phyloP scores from a whole-genome alignment of 176 grass and related monocot genomes.

The Pharus latifolius region DNA sequence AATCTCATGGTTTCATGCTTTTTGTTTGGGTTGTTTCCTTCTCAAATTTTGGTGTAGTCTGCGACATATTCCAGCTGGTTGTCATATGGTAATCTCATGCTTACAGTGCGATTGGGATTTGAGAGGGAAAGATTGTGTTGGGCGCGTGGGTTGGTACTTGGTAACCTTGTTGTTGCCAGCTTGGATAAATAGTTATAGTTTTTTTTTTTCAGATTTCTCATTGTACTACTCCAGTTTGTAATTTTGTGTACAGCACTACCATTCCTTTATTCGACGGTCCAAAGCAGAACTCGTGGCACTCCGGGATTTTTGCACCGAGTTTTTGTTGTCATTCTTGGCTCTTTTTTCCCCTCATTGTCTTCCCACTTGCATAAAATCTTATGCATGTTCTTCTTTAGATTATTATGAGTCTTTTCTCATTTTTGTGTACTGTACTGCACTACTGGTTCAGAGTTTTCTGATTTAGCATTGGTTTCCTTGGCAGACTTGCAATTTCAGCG shows the following conservation, averaged over 20 bases:
- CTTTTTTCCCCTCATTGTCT: background rate
- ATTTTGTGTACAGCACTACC: too few relatives aligned
- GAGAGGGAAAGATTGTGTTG: conserved; percentile 17
- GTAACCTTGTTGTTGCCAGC: conserved; percentile 49
- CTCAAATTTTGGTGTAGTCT: too few relatives aligned
- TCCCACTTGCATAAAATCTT: background rate
- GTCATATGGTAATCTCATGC: conserved; percentile 23
- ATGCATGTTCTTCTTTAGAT: background rate
- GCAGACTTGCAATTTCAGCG: background rate
- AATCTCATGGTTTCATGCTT: too few relatives aligned
- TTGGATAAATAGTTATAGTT: conserved; percentile 11
- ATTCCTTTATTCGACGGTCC: background rate
- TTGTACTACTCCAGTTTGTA: too few relatives aligned
- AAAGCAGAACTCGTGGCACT: background rate
- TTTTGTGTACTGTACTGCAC: background rate
- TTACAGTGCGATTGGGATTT: conserved; percentile 27
- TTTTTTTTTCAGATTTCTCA: too few relatives aligned
- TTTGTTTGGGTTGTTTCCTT: too few relatives aligned
- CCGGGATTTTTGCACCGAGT: background rate
- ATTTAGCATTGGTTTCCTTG: background rate
- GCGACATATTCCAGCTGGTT: background rate
- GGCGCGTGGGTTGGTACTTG: conserved; percentile 34
- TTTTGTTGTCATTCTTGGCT: background rate
- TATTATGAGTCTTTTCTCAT: background rate
- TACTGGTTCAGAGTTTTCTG: background rate